These are phyloP conservation scores for Vitis vinifera DNA, from an alignment of 164 flowering plant genomes.

Conservation along the genomic window ASM3070453v1 NC_081805.1:3086001-3086500, in stretches of 20 bases:
- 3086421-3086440: conserved; percentile 75
- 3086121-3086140: conserved; percentile 78
- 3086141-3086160: not conserved
- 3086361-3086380: conserved; percentile 41
- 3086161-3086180: too few relatives aligned
- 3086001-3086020: conserved; percentile 83
- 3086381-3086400: conserved; percentile 65
- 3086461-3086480: conserved; percentile 51
- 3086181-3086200: not conserved
- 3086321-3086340: conserved; percentile 33
- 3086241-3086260: conserved; percentile 80
- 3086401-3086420: conserved; percentile 75
- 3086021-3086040: conserved; percentile 64
- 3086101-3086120: conserved; percentile 73
- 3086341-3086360: conserved; percentile 31
- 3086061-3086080: conserved; percentile 74
- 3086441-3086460: conserved; percentile 80
- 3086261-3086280: conserved; percentile 70
- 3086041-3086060: conserved; percentile 73
- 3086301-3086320: conserved; percentile 68
- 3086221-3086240: conserved; percentile 89
- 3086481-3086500: conserved; percentile 61
- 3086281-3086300: conserved; percentile 79
- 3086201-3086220: conserved; percentile 9
- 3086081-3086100: conserved; percentile 68